These are phyloP conservation scores for Abortiporus biennis DNA, from an alignment of 1,284 basidiomycete genomes.

Conservation along the genomic window DNA sequence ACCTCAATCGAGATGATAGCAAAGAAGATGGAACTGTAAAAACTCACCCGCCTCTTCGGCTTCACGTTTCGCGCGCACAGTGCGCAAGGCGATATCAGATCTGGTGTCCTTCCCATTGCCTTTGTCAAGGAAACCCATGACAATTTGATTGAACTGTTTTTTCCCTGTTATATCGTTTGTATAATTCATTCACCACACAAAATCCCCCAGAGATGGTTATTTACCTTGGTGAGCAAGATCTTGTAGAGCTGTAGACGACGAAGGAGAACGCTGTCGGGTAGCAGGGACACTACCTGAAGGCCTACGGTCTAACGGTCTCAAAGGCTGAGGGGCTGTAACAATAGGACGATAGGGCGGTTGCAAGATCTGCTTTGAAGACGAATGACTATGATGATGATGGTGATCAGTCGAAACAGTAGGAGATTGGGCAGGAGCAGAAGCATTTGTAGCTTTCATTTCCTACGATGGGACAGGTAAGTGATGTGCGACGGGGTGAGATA, in stretches of 20 bases:
- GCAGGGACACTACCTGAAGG: slow-evolving; percentile 55
- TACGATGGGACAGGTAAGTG: too few species aligned
- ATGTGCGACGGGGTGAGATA: slow-evolving; percentile 1
- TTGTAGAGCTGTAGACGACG: slow-evolving; percentile 60
- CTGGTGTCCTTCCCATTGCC: slow-evolving; percentile 54
- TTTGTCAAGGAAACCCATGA: slow-evolving; percentile 75
- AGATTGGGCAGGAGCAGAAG: slow-evolving; percentile 26
- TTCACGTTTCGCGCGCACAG: slow-evolving; percentile 81
- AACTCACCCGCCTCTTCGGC: slow-evolving; percentile 83
- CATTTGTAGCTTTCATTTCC: slow-evolving; percentile 25
- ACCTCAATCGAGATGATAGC: slow-evolving; percentile 2
- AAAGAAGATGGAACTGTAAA: too few species aligned
- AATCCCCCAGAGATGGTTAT: too few species aligned
- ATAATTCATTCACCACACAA: not conserved
- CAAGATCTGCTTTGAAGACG: slow-evolving; percentile 28
- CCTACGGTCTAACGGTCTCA: slow-evolving; percentile 64
- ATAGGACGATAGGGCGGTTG: slow-evolving; percentile 27
- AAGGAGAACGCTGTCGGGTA: slow-evolving; percentile 63
- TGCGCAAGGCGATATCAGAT: slow-evolving; percentile 57
- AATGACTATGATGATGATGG: slow-evolving; percentile 28
- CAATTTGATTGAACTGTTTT: slow-evolving; percentile 68
- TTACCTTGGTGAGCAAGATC: slow-evolving; percentile 75
- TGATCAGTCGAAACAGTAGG: slow-evolving; percentile 17
- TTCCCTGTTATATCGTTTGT: slow-evolving; percentile 43
- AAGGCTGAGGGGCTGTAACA: slow-evolving; percentile 64